phyloP scores from a whole-genome alignment of 2,329 filamentous ascomycete genomes.

The Periglandula ipomoeae region DNA sequence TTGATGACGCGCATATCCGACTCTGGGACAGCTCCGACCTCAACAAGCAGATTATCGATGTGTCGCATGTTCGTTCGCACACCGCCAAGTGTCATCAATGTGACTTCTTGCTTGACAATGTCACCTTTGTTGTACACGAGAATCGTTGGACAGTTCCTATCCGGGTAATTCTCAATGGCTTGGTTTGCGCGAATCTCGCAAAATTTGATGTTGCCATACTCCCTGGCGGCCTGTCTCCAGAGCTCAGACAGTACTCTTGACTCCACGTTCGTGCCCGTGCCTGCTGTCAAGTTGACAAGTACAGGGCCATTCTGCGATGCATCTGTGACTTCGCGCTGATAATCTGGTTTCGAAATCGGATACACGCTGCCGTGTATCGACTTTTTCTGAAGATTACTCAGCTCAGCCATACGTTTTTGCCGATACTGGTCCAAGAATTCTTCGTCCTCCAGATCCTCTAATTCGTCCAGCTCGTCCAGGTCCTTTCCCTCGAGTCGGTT shows the following conservation, averaged over 20 bases:
- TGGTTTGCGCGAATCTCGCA: constrained; percentile 88
- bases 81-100: constrained; percentile 69
- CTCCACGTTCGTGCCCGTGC: constrained; percentile 71
- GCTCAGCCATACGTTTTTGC: constrained; percentile 77
- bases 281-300: constrained; percentile 74
- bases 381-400: constrained; percentile 65
- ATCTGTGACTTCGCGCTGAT: constrained; percentile 83
- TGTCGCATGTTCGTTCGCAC: constrained; percentile 61
- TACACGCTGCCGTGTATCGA: constrained; percentile 85
- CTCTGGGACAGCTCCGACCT: constrained; percentile 68
- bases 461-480: constrained; percentile 81
- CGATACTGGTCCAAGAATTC: constrained; percentile 82
- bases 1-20: constrained; percentile 70
- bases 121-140: constrained; percentile 88
- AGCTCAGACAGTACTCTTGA: constrained; percentile 75
- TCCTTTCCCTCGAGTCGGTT: constrained; percentile 92
- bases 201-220: constrained; percentile 94
- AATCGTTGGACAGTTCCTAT: constrained; percentile 89
- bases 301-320: constrained; percentile 62
- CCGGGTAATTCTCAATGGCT: constrained; percentile 95
- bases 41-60: constrained; percentile 72
- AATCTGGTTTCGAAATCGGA: constrained; percentile 89
- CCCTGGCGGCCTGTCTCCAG: constrained; percentile 73
- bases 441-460: constrained; percentile 95
- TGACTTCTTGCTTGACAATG: constrained; percentile 88